These are phyloP conservation scores for Mycena crocata DNA, from an alignment of 768 basidiomycete genomes.

Conservation along the genomic window DNA sequence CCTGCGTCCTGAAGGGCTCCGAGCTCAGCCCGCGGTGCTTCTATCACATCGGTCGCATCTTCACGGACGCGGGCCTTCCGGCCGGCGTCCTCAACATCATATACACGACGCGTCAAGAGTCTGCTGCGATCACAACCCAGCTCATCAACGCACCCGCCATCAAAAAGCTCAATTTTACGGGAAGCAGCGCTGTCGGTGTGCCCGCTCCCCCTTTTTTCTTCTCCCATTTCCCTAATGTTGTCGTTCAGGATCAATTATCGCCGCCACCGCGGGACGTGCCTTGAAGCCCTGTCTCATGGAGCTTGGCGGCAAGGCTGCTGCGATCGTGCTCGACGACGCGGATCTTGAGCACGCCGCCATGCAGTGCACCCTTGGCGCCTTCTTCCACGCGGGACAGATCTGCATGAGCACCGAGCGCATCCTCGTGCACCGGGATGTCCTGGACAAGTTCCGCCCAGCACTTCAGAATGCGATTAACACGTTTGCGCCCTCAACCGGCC, in stretches of 20 bases:
- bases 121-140: constrained; percentile 63
- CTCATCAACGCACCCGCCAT: constrained; percentile 56
- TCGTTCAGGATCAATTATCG: too few species aligned
- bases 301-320: constrained; percentile 64
- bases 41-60: constrained; percentile 49
- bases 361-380: constrained; percentile 65
- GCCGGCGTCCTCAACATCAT: constrained; percentile 72
- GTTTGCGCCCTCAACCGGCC: constrained; percentile 15
- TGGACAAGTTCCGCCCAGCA: constrained; percentile 68
- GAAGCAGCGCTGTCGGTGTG: constrained; percentile 69
- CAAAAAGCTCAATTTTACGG: constrained; percentile 74
- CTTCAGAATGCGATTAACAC: constrained; percentile 58
- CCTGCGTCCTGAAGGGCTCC: constrained; percentile 70
- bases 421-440: constrained; percentile 70
- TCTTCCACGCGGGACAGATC: constrained; percentile 73
- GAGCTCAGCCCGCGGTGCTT: constrained; percentile 63
- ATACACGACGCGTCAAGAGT: constrained; percentile 63
- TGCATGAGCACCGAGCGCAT: constrained; percentile 79
- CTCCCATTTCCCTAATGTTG: too few species aligned
- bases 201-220: too few species aligned
- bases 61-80: constrained; percentile 68
- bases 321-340: constrained; percentile 60
- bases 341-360: constrained; percentile 62
- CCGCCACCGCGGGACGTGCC: constrained; percentile 71
- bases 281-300: constrained; percentile 74